Conservation (phyloP, 345 rosid species). For the Leavenworthia alabamica region DNA sequence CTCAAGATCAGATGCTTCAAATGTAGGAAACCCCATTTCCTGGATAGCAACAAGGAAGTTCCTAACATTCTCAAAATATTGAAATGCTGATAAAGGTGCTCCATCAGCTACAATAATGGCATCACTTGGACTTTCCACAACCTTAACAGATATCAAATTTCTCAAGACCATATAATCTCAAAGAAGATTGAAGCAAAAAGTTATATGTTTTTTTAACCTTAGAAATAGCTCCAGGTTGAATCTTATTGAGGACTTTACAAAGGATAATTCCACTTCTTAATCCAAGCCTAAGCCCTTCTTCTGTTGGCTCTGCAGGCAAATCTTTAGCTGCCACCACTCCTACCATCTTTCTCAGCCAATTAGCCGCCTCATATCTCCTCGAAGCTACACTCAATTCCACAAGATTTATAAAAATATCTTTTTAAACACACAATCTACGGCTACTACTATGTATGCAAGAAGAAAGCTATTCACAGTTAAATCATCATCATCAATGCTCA, state of each 20-base stretch:
- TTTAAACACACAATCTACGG: neutral
- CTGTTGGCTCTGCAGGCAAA: constrained; percentile 82
- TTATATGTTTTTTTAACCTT: constrained; percentile 38
- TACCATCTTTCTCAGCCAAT: constrained; percentile 71
- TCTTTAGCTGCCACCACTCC: constrained; percentile 79
- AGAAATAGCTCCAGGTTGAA: constrained; percentile 69
- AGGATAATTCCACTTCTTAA: constrained; percentile 81
- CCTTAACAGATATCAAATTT: constrained; percentile 32
- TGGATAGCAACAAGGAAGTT: constrained; percentile 76
- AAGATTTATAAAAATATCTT: neutral
- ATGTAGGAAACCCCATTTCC: constrained; percentile 63
- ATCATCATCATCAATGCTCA: neutral
- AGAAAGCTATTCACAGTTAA: neutral
- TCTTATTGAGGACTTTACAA: constrained; percentile 72
- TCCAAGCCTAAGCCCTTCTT: constrained; percentile 77
- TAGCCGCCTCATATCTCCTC: constrained; percentile 74
- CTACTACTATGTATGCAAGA: neutral
- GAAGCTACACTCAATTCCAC: constrained; percentile 38
- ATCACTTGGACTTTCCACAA: constrained; percentile 79
- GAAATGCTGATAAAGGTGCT: constrained; percentile 81
- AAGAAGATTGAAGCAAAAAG: neutral
- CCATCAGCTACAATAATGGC: constrained; percentile 68
- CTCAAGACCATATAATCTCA: too few relatives aligned
- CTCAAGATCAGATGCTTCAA: constrained; percentile 91
- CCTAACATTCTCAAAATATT: constrained; percentile 85